Evolutionary conservation across 2,329 filamentous ascomycete genomes (phyloP), one percentile per base, ranked within the genome.

Genomic region (Neopestalotiopsis sp.): DNA sequence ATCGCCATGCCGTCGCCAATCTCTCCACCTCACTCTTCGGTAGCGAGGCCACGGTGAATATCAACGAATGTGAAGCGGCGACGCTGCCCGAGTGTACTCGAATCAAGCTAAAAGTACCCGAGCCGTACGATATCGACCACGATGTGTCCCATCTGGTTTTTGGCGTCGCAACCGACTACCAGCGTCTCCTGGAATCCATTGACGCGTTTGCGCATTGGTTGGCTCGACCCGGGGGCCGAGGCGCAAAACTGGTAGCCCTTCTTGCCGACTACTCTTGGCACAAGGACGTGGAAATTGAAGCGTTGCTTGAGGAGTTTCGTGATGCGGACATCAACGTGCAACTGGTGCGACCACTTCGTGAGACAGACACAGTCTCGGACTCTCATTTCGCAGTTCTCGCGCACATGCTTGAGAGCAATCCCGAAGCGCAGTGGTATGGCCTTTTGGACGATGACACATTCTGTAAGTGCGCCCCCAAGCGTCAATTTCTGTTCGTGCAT

Each of bases 361-460:
- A 71, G 30, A 72, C 70, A 4, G 80, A 81, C 40, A 79, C 76
- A 3, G 82, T 86, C 34, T 85, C 87, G 59, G 83, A 88, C 70
- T 86, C 88, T 53, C 88, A 90, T 74, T 90, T 90, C 74, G 82
- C 86, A 13, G 81, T 90, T 13, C 76, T 90, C 9, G 79, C 83
- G 34, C 81, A 86, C 49, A 81, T 90, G 70, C 77, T 87, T 30
- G 75, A 81, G 64, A 76, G 80, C 40, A 82, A 79, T 10, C 76
- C 82, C 0, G 73, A 81, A 14, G 88, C 87, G 0, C 79, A 81
- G 40, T 91, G 89, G 88, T 82, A 85, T 14, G 85, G 83, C 61
- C 80, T 90, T 63, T 83, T 90, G 49, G 88, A 91, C 74, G 89
- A 91, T 73, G 89, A 91, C 73, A 91, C 89, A 1, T 90, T 91